A percentile compares a stretch with the other conserved stretches of the same genome.
These are phyloP conservation scores for Pisolithus marmoratus DNA, from an alignment of 768 basidiomycete genomes.

Conservation along the genomic window DNA sequence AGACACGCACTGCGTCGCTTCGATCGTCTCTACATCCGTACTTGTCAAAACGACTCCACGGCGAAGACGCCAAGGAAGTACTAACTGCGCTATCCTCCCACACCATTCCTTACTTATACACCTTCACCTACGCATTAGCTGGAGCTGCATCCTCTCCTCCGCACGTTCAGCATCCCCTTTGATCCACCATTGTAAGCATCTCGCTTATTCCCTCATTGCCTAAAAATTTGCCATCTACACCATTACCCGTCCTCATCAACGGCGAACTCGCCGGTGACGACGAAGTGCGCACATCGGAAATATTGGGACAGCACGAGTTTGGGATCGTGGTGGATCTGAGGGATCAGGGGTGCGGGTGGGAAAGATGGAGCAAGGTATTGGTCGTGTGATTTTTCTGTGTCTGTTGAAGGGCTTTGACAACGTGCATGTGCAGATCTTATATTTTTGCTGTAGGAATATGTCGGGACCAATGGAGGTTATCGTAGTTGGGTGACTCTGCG, in stretches of 20 bases:
- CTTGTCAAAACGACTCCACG: constrained; percentile 94
- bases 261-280: constrained; percentile 85
- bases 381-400: constrained; percentile 95
- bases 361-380: constrained; percentile 82
- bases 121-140: constrained; percentile 43
- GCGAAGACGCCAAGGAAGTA: constrained; percentile 86
- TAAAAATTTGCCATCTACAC: constrained; percentile 26
- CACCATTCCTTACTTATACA: background rate
- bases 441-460: no score
- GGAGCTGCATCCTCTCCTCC: constrained; percentile 95
- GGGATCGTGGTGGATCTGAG: constrained; percentile 82
- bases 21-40: constrained; percentile 86
- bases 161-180: constrained; percentile 76
- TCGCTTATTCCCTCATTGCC: constrained; percentile 73
- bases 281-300: constrained; percentile 80
- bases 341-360: constrained; percentile 41
- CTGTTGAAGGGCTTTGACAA: background rate
- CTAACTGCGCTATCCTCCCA: background rate
- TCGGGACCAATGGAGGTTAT: no score
- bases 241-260: constrained; percentile 70
- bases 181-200: constrained; percentile 74
- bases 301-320: constrained; percentile 77
- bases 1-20: constrained; percentile 88
- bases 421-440: no score
- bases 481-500: no score